phyloP scores from a whole-genome alignment of 106 monocot genomes.

The Dioscorea dumetorum region DNA sequence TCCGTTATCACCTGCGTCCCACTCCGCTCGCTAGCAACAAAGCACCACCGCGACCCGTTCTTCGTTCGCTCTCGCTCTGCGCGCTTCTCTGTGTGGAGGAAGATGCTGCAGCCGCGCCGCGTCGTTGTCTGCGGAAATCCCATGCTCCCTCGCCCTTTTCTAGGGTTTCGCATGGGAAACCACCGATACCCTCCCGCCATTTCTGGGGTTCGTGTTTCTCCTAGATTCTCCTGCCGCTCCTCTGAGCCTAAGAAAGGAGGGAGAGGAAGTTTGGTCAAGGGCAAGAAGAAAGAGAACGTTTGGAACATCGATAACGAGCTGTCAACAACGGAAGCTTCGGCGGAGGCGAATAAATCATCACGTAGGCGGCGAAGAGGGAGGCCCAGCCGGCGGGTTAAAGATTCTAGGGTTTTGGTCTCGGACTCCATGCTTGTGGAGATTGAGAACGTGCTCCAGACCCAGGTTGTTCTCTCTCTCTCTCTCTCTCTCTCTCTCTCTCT shows the following conservation, averaged over 20 bases:
- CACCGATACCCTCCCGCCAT: slow-evolving; percentile 4
- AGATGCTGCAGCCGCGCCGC: slow-evolving; percentile 13
- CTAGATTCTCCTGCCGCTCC: slow-evolving; percentile 11
- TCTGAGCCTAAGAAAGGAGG: neutral
- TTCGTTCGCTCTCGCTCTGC: no score
- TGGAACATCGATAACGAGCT: slow-evolving; percentile 82
- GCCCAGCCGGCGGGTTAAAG: slow-evolving; percentile 6
- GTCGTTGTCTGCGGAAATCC: slow-evolving; percentile 17
- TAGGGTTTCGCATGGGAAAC: neutral
- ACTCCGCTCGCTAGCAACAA: no score
- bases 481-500: neutral
- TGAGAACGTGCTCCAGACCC: slow-evolving; percentile 86
- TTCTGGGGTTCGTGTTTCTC: slow-evolving; percentile 2
- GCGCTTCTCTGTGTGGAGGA: no score
- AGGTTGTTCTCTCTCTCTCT: slow-evolving; percentile 29
- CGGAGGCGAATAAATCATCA: slow-evolving; percentile 1
- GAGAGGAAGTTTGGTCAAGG: slow-evolving; percentile 11
- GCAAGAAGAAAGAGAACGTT: slow-evolving; percentile 69
- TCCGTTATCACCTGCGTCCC: no score
- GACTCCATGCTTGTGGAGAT: slow-evolving; percentile 69
- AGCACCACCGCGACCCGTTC: no score
- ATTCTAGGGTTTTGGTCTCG: slow-evolving; percentile 52
- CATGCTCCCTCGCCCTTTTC: neutral
- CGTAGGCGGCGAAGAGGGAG: neutral
- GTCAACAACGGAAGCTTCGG: slow-evolving; percentile 17